Evolutionary conservation across 192 early-diverging fungal species (phyloP), one percentile per base, ranked within the genome.

Genomic region (Dispira parvispora): DNA sequence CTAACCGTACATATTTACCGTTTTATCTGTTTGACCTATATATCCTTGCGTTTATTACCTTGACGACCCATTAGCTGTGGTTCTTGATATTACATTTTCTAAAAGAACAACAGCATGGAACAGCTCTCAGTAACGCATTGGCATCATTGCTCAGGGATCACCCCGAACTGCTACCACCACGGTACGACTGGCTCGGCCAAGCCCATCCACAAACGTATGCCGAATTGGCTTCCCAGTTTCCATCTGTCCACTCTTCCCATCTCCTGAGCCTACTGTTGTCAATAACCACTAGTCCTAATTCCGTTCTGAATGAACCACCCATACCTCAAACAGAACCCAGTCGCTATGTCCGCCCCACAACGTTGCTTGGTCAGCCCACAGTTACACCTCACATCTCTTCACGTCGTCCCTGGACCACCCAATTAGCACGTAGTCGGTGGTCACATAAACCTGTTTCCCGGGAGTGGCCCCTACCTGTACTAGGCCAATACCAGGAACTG

Each of bases 101-200:
- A 20, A 56, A 65, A 52, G 69, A 64, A 16, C 38, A 62, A 26
- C 46, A 27, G 20, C 47, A 65, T 53, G 18, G 62, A 63, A 27
- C 52, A 26, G 16, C 8, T 16, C 45, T 62, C 12, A 2, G 16
- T 21, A 18, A 62, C 38, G 18, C 16, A 5, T 16, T 10, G 11
- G 45, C 58, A 23, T n/a, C 54, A 46, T 16, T 14, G 14, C 52
- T n/a, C 18, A 69, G 8, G 67, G 70, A 38, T 26, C 70, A 82
- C 38, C 68, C 72, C 43, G 67, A 73, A 45, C 65, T 86, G 38
- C 67, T 89, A 32, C 89, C 89, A 0, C 65, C 55, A 49, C 84
- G 86, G 12, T 67, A 78, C 52, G 81, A 89, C 72, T 90, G 84
- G 82, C 78, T 75, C 54, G 88, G 90, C 45, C 46, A 75, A 27